Percentiles rank a stretch among this genome's conserved stretches.
phyloP scores from a whole-genome alignment of 2,329 filamentous ascomycete species.

The Parasarocladium wereldwijsianum region DNA sequence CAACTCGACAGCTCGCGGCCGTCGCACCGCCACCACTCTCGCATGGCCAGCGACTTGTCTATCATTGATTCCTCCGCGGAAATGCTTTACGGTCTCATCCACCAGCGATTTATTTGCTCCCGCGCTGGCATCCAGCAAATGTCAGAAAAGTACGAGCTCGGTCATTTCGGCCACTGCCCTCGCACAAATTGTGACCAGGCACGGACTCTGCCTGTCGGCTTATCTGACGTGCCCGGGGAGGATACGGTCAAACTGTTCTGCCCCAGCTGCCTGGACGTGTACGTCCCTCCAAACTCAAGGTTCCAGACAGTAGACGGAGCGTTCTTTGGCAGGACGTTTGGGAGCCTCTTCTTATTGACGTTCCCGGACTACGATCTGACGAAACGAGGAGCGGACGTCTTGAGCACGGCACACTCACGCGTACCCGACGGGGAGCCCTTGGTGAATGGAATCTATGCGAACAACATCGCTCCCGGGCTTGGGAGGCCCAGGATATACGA shows the following conservation, averaged over 20 bases:
- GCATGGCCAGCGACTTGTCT: constrained; percentile 83
- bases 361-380: constrained; percentile 91
- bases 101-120: constrained; percentile 96
- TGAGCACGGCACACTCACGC: constrained; percentile 23
- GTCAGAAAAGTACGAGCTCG: constrained; percentile 96
- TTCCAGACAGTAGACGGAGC: constrained; percentile 97
- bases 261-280: constrained; percentile 90
- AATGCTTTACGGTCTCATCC: constrained; percentile 93
- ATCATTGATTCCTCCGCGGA: constrained; percentile 97
- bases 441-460: constrained; percentile 76
- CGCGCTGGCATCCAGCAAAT: constrained; percentile 95
- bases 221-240: constrained; percentile 87
- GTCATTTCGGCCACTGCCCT: constrained; percentile 93
- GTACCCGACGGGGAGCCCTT: constrained; percentile 29
- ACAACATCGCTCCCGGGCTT: constrained; percentile 79
- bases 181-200: constrained; percentile 83
- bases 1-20: constrained; percentile 36
- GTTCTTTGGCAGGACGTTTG: constrained; percentile 96
- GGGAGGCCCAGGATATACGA: constrained; percentile 79
- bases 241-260: constrained; percentile 99
- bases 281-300: constrained; percentile 90
- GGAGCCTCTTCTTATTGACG: constrained; percentile 93
- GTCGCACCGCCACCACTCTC: constrained; percentile 57
- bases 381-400: constrained; percentile 49
- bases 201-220: constrained; percentile 81